A percentile compares a stretch with the other conserved stretches of the same genome.
Conservation (phyloP, 2,329 filamentous ascomycete species). For the Calonectria crousiana region DNA sequence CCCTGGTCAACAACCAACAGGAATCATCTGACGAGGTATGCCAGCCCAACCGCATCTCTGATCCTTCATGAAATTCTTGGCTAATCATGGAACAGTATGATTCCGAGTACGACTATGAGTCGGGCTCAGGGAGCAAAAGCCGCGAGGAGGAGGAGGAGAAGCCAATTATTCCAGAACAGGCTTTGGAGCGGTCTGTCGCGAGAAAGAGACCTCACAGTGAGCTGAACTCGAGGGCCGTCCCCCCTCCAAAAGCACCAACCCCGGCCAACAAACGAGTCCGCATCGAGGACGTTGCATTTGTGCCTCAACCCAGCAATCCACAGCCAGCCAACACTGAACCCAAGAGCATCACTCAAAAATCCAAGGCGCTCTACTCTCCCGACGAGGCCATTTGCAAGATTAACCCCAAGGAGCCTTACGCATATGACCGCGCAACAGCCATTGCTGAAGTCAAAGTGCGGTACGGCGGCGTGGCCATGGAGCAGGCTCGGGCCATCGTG, state of each 20-base stretch:
- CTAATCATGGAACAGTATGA: conserved; percentile 34
- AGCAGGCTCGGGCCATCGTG: conserved; percentile 34
- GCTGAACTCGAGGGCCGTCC: conserved; percentile 12
- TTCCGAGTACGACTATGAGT: conserved; percentile 33
- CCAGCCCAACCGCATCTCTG: not conserved
- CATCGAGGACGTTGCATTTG: conserved; percentile 12
- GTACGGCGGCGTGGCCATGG: conserved; percentile 29
- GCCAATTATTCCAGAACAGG: not conserved
- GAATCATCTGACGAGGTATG: conserved; percentile 32
- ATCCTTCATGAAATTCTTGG: not conserved
- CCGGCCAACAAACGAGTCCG: conserved; percentile 31
- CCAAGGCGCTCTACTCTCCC: conserved; percentile 7
- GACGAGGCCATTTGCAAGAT: conserved; percentile 30
- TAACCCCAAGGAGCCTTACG: conserved; percentile 14
- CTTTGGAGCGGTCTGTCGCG: not conserved
- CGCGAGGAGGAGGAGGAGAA: conserved; percentile 18
- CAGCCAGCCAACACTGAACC: not conserved
- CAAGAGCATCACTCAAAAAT: not conserved
- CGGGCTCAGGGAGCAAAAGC: conserved; percentile 7
- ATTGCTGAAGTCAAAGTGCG: conserved; percentile 34
- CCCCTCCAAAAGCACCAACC: conserved; percentile 19
- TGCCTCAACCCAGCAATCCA: not conserved
- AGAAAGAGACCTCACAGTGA: conserved; percentile 30
- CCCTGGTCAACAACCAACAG: conserved; percentile 9
- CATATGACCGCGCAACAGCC: conserved; percentile 27